A percentile compares a stretch with the other conserved stretches of the same genome.
phyloP scores from a whole-genome alignment of 176 grass and related monocot genomes.

The Eleusine coracana region DNA sequence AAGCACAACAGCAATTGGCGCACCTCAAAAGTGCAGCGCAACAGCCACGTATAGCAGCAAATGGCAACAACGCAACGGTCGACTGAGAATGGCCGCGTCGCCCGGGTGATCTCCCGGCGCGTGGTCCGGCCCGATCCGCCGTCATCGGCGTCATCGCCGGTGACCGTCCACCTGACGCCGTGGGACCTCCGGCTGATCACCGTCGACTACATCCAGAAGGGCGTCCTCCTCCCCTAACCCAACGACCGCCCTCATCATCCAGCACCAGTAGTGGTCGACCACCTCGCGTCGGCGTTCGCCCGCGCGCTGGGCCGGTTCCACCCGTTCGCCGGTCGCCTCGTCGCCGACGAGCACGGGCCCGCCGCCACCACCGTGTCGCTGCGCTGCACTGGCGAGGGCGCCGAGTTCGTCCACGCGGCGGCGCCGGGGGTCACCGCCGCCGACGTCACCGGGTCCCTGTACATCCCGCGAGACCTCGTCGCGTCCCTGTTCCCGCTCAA shows the following conservation, averaged over 20 bases:
- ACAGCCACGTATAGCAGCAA: no score
- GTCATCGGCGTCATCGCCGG: background rate
- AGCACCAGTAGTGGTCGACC: background rate
- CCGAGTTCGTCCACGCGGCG: conserved; percentile 48
- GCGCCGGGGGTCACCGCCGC: conserved; percentile 27
- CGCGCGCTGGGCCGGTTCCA: conserved; percentile 39
- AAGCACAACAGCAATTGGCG: background rate
- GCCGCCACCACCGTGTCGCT: background rate
- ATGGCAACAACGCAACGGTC: background rate
- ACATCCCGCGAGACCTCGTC: background rate
- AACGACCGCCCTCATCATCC: no score
- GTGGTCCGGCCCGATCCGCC: background rate
- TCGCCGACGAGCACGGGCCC: background rate
- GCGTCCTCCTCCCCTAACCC: conserved; percentile 9
- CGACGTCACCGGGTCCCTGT: conserved; percentile 7
- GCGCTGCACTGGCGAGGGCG: conserved; percentile 31
- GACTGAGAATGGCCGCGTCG: background rate
- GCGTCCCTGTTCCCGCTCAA: background rate
- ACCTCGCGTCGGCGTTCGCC: conserved; percentile 22
- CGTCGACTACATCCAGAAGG: conserved; percentile 27
- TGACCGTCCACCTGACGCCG: conserved; percentile 1
- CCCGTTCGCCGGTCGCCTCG: conserved; percentile 40
- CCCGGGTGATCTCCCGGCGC: conserved; percentile 5
- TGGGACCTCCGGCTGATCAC: conserved; percentile 1
- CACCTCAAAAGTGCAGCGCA: no score